A percentile compares a stretch with the other conserved stretches of the same genome.
Conservation (phyloP, 257 asterid species). For the Avicennia marina region DNA sequence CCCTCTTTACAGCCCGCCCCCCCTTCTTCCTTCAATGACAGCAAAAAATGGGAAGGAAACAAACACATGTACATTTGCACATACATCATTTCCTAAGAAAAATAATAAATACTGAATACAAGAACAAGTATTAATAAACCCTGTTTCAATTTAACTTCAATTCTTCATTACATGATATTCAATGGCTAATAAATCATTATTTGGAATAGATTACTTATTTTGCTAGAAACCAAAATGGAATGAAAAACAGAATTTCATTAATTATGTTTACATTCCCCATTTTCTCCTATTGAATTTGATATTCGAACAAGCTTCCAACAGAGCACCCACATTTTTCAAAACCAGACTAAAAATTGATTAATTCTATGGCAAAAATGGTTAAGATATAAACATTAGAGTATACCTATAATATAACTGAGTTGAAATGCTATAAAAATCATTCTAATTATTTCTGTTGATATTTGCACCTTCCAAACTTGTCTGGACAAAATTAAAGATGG, state of each 20-base stretch:
- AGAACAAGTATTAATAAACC: neutral
- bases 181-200: neutral
- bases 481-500: neutral
- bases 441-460: neutral
- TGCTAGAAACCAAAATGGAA: neutral
- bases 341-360: neutral
- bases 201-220: neutral
- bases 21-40: no score
- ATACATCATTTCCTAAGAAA: neutral
- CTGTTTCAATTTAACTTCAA: neutral
- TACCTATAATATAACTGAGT: neutral
- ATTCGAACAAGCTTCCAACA: neutral
- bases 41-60: no score
- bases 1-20: neutral
- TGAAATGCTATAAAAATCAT: conserved; percentile 5
- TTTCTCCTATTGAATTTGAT: neutral
- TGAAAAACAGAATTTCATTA: no score
- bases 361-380: neutral
- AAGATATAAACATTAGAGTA: neutral
- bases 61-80: neutral
- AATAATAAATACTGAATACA: neutral
- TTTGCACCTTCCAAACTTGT: neutral
- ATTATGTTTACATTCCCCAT: neutral
- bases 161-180: neutral
- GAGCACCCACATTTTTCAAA: neutral